Evolutionary conservation across 192 early-diverging fungal genomes (phyloP).

Genomic region (Oehlia diaphana): DNA sequence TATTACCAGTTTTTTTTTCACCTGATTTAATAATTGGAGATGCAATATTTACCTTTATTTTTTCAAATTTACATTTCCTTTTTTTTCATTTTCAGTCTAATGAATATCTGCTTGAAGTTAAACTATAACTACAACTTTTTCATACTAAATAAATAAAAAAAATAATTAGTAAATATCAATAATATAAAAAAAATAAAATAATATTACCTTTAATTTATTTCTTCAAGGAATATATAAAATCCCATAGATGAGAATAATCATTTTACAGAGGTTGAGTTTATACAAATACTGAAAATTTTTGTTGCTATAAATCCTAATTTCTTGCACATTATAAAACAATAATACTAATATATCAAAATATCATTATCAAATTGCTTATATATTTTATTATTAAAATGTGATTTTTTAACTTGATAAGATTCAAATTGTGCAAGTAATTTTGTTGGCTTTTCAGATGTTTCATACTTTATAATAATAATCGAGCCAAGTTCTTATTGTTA

Average conservation of each 20-base stretch:
- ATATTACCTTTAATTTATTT: slow-evolving; percentile 4
- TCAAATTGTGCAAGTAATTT: not conserved
- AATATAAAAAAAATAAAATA: not conserved
- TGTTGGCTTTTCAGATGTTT: not conserved
- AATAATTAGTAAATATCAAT: not conserved
- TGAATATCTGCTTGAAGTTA: not conserved
- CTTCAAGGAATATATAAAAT: not conserved
- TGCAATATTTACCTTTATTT: no score
- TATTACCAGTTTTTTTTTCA: no score
- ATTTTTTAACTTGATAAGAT: not conserved
- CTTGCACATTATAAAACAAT: not conserved
- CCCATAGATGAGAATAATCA: not conserved
- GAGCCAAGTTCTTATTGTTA: not conserved
- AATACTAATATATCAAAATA: slow-evolving; percentile 2
- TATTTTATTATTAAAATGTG: slow-evolving; percentile 9
- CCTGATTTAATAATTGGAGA: no score
- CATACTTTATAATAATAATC: slow-evolving; percentile 18
- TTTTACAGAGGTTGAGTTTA: slow-evolving; percentile 24
- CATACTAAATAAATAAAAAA: not conserved
- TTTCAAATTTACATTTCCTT: not conserved
- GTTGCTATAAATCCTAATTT: slow-evolving; percentile 1
- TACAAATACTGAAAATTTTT: slow-evolving; percentile 21
- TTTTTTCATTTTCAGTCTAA: not conserved
- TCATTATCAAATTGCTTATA: slow-evolving; percentile 10
- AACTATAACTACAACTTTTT: not conserved